Base-by-base conservation (phyloP, 495 filamentous ascomycete genomes). In the Cercophora newfieldiana region DNA sequence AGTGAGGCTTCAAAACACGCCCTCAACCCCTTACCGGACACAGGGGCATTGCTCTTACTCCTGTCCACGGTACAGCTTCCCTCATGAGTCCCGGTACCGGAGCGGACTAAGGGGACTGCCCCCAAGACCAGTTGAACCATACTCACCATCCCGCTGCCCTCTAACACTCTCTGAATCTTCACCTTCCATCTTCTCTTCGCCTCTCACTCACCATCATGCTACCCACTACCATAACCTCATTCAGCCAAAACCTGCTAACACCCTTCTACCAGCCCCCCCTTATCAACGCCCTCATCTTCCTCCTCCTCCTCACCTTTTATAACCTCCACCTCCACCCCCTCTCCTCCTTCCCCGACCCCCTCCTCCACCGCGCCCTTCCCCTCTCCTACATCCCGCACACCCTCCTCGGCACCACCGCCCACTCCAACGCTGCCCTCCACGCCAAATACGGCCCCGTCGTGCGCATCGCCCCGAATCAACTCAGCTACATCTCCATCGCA, bases 321-420 rank as follows among this genome's bases (percentile, higher is more conserved):
- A 80, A 79, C 49, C 54, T 80, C 29, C 82, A 72, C 67, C 76
- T 86, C 31, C 80, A 85, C 59, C 83, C 83, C 3, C 74, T 88
- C 14, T 64, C 71, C 18, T 68, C 72, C 14, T 83, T 81, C 63
- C 85, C 85, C 0, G 85, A 84, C 2, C 85, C 84, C 50, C 19
- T 57, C 63, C 63, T 26, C 48, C 72, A 28, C 72, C 73, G 51
- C 59, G 54, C 53, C 19, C 48, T 59, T 29, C 21, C 31, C 53
- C 24, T 72, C 33, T 65, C 63, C 63, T 51, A 30, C 47, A 25
- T 63, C 19, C 7, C 62, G 59, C 66, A 67, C 8, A 64, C 68
- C 53, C 64, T 63, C 31, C 22, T 48, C 31, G 69, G 71, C 12
- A 64, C 19, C 14, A 68, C 66, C 1, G 65, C 65, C 0, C 65